A percentile compares a stretch with the other conserved stretches of the same genome.
Evolutionary conservation across 2,329 filamentous ascomycete genomes (phyloP).

Genomic region (Calonectria fujianensis): DNA sequence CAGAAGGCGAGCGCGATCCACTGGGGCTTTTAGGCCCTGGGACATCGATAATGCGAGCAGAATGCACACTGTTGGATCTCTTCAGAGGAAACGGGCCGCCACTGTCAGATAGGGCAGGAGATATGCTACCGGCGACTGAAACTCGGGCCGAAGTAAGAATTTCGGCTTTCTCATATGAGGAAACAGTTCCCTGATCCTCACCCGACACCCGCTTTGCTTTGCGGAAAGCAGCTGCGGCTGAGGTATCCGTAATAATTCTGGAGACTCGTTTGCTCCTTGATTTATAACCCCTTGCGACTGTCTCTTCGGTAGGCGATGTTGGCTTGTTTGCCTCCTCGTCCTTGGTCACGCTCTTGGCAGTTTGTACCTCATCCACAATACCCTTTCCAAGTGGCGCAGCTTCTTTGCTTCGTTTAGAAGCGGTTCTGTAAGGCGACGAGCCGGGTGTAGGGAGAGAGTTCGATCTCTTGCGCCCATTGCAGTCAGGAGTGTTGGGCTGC

Average conservation of each 20-base stretch:
- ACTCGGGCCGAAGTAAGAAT: slow-evolving; percentile 75
- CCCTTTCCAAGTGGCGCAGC: slow-evolving; percentile 10
- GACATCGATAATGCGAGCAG: slow-evolving; percentile 76
- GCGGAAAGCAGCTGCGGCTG: slow-evolving; percentile 35
- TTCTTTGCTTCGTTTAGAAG: slow-evolving; percentile 43
- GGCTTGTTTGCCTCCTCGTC: slow-evolving; percentile 29
- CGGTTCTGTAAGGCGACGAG: slow-evolving; percentile 50
- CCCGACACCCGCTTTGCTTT: slow-evolving; percentile 44
- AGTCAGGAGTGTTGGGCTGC: slow-evolving; percentile 60
- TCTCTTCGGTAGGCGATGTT: slow-evolving; percentile 36
- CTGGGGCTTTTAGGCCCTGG: slow-evolving; percentile 70
- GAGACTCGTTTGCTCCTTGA: slow-evolving; percentile 50
- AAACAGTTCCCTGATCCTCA: slow-evolving; percentile 68
- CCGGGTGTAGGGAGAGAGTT: slow-evolving; percentile 55
- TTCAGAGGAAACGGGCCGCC: slow-evolving; percentile 62
- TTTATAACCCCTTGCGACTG: slow-evolving; percentile 37
- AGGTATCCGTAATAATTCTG: slow-evolving; percentile 50
- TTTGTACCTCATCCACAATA: slow-evolving; percentile 31
- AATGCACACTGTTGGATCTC: slow-evolving; percentile 70
- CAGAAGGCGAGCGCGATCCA: slow-evolving; percentile 69
- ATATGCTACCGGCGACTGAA: slow-evolving; percentile 72
- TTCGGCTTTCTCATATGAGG: slow-evolving; percentile 73
- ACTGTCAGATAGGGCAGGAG: slow-evolving; percentile 69
- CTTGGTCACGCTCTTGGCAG: slow-evolving; percentile 37
- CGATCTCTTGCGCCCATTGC: slow-evolving; percentile 59